phyloP scores from a whole-genome alignment of 495 filamentous ascomycete species.

The Recurvomyces mirabilis region DNA sequence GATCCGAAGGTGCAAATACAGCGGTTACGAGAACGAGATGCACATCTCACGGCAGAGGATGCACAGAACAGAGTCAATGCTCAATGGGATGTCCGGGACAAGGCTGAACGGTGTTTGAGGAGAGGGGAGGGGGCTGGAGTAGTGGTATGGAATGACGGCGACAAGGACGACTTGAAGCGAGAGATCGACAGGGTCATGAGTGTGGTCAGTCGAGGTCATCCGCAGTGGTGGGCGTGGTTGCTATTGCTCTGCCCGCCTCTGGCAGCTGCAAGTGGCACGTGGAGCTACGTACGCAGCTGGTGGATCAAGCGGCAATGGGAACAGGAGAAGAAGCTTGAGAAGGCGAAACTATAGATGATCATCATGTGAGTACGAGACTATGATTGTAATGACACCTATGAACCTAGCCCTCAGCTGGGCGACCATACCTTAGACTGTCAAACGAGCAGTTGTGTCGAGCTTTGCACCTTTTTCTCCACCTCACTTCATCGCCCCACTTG shows the following conservation, averaged over 20 bases:
- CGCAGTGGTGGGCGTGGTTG: constrained; percentile 70
- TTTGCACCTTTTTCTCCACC: too few species aligned
- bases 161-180: constrained; percentile 49
- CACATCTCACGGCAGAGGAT: constrained; percentile 61
- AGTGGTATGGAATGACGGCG: constrained; percentile 81
- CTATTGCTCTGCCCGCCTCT: constrained; percentile 62
- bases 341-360: constrained; percentile 48
- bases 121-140: constrained; percentile 52
- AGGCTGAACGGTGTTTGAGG: constrained; percentile 59
- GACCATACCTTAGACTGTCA: too few species aligned
- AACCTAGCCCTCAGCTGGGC: too few species aligned
- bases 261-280: constrained; percentile 50
- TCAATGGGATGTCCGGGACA: constrained; percentile 73
- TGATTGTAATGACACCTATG: too few species aligned
- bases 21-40: constrained; percentile 59
- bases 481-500: too few species aligned
- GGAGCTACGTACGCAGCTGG: constrained; percentile 58
- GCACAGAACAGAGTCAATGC: constrained; percentile 70
- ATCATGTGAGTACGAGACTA: too few species aligned
- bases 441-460: too few species aligned
- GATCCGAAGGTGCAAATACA: constrained; percentile 69
- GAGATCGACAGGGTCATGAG: constrained; percentile 53
- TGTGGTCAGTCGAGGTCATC: constrained; percentile 50
- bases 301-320: constrained; percentile 59
- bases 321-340: constrained; percentile 50